Percentiles rank a stretch among this genome's conserved stretches.
These are phyloP conservation scores for Solanum appendiculatum DNA, from an alignment of 257 asterid genomes.

Conservation along the genomic window DNA sequence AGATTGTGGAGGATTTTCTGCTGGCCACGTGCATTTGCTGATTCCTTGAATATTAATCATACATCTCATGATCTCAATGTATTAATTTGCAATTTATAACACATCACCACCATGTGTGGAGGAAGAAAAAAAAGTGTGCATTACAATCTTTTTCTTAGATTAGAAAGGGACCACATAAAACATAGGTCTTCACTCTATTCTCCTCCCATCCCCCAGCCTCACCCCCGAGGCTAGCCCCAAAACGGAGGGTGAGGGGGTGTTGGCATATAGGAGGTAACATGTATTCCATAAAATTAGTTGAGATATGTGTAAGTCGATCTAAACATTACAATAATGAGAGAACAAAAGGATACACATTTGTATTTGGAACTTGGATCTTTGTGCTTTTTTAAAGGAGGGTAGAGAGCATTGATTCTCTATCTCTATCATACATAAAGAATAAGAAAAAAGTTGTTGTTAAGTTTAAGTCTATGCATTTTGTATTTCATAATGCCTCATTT, in stretches of 20 bases:
- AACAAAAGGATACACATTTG: background rate
- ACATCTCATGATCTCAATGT: background rate
- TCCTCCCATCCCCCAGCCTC: background rate
- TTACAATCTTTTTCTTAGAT: background rate
- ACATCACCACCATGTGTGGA: background rate
- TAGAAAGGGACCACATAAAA: background rate
- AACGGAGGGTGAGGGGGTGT: too few species aligned
- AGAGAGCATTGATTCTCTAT: background rate
- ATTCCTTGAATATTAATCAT: background rate
- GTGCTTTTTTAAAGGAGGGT: background rate
- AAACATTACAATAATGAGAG: too few species aligned
- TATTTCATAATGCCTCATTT: background rate
- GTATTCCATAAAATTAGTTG: background rate
- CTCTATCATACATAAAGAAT: background rate
- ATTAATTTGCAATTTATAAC: background rate
- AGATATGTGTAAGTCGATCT: background rate
- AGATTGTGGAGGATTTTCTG: background rate
- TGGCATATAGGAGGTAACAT: too few species aligned
- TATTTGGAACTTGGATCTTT: background rate
- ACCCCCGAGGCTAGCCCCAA: background rate
- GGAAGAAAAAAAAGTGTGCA: background rate
- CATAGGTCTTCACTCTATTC: background rate
- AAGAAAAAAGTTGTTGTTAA: background rate
- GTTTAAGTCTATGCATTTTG: background rate
- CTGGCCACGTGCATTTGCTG: background rate